Evolutionary conservation across 495 filamentous ascomycete genomes (phyloP).

Genomic region (Hyaloscypha bicolor): DNA sequence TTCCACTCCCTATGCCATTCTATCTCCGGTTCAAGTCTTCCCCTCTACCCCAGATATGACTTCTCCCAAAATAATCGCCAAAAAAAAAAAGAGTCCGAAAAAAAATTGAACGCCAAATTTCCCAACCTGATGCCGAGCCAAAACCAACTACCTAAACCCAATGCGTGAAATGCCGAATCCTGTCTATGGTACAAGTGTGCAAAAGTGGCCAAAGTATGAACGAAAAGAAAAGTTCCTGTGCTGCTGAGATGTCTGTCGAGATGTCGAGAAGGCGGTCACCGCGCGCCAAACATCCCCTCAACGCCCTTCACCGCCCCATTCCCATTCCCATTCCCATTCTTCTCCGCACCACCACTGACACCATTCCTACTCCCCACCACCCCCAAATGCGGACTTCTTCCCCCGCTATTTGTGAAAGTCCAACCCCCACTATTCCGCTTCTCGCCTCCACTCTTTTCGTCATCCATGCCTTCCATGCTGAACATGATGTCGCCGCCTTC

Average conservation of each 20-base stretch:
- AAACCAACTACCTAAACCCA: too few species aligned
- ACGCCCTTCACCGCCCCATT: constrained; percentile 4
- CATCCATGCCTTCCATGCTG: constrained; percentile 75
- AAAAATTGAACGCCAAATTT: too few species aligned
- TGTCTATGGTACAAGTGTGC: too few species aligned
- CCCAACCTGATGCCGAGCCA: too few species aligned
- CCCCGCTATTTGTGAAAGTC: constrained; percentile 19
- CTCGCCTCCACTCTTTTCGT: constrained; percentile 37
- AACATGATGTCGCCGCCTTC: constrained; percentile 79
- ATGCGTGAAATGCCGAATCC: too few species aligned
- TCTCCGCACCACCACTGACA: constrained; percentile 3
- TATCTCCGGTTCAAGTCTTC: too few species aligned
- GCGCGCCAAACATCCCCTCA: constrained; percentile 27
- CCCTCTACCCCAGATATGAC: too few species aligned
- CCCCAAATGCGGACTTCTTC: constrained; percentile 25
- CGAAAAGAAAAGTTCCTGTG: too few species aligned
- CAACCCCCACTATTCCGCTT: constrained; percentile 39
- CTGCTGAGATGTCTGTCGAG: not conserved
- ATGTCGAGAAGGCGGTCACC: not conserved
- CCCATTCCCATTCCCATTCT: constrained; percentile 24
- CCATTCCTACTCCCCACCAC: constrained; percentile 23
- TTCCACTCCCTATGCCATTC: too few species aligned
- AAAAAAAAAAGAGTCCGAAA: too few species aligned
- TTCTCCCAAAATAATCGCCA: too few species aligned
- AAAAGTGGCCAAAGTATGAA: too few species aligned